Conservation (phyloP, 306 rosid genomes). For the Hippophae gyantsensis region DNA sequence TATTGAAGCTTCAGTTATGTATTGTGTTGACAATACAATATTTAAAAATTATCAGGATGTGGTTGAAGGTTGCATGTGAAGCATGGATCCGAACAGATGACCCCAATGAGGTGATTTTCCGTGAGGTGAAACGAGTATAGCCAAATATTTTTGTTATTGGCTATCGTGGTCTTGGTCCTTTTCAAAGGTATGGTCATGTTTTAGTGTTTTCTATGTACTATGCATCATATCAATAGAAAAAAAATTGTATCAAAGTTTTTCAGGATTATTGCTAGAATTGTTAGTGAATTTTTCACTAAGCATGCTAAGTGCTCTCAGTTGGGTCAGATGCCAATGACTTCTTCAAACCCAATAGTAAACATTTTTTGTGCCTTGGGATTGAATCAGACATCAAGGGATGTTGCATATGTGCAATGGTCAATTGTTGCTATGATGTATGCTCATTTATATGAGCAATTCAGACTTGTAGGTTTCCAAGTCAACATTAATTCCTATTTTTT, state of each 20-base stretch:
- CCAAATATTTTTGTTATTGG: conserved; percentile 89
- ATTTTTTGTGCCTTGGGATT: conserved; percentile 51
- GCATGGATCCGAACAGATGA: conserved; percentile 74
- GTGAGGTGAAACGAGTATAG: conserved; percentile 51
- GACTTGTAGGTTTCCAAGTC: conserved; percentile 78
- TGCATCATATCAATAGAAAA: too few relatives aligned
- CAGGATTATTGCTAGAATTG: conserved; percentile 94
- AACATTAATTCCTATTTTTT: neutral
- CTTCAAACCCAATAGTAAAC: conserved; percentile 35
- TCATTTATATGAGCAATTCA: conserved; percentile 65
- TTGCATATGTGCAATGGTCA: conserved; percentile 75
- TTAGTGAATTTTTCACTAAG: conserved; percentile 86
- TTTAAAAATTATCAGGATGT: neutral
- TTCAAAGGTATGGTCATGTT: conserved; percentile 49
- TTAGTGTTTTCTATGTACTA: too few relatives aligned
- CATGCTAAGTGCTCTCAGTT: conserved; percentile 90
- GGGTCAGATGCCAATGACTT: conserved; percentile 62
- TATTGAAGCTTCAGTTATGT: too few relatives aligned
- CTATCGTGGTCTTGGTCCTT: conserved; percentile 90
- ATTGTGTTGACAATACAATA: too few relatives aligned
- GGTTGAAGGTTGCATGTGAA: conserved; percentile 61
- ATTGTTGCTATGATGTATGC: conserved; percentile 82
- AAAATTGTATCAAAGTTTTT: conserved; percentile 1
- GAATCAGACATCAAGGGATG: conserved; percentile 51
- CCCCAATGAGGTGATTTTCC: conserved; percentile 26